phyloP scores from a whole-genome alignment of 305 asterid genomes.

The Caryopteris hybrid region DNA sequence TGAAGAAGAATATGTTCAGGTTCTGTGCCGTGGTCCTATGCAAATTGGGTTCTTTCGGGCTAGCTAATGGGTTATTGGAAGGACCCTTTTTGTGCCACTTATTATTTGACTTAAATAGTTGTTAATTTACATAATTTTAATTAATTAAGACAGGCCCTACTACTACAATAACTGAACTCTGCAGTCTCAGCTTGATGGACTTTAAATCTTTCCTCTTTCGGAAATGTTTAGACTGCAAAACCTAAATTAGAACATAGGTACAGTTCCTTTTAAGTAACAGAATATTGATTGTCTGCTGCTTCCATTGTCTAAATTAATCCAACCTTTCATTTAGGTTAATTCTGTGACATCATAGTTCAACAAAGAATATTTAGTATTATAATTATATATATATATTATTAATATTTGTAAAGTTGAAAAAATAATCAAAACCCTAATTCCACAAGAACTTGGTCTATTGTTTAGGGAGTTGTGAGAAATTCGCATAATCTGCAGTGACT shows the following conservation, averaged over 20 bases:
- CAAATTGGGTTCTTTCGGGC: constrained; percentile 23
- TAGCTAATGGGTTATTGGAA: constrained; percentile 23
- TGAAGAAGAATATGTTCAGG: constrained; percentile 32
- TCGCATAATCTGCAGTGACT: not conserved
- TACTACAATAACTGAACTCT: too few species aligned
- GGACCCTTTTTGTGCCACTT: constrained; percentile 28
- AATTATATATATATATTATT: too few species aligned
- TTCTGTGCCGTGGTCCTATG: constrained; percentile 40
- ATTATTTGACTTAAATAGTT: constrained; percentile 40
- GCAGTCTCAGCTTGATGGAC: not conserved
- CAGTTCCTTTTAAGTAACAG: not conserved
- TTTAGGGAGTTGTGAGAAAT: not conserved
- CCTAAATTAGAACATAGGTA: not conserved
- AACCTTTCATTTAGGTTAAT: too few species aligned
- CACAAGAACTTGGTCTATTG: not conserved
- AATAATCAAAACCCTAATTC: too few species aligned
- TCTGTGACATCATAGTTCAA: too few species aligned
- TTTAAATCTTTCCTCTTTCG: constrained; percentile 32
- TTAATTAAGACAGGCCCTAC: not conserved
- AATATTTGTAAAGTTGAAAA: too few species aligned
- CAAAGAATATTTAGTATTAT: too few species aligned
- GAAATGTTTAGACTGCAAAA: constrained; percentile 7
- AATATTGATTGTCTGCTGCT: not conserved
- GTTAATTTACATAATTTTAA: not conserved
- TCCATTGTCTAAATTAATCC: too few species aligned